Evolutionary conservation across 345 rosid species (phyloP), one percentile per base, ranked within the genome.

Genomic region (Salix exigua): DNA sequence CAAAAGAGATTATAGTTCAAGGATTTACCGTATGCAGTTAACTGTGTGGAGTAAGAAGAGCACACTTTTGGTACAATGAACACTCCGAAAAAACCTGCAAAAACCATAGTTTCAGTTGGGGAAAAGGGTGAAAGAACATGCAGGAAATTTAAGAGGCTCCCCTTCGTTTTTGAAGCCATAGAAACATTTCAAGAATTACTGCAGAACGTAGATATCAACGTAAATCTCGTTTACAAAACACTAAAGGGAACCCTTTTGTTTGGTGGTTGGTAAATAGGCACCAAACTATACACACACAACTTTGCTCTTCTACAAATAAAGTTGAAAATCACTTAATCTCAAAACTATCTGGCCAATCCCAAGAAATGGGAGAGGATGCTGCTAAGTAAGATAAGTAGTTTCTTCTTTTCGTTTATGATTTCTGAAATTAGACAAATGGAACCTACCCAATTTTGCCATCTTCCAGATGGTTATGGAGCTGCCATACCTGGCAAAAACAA

Each of bases 391-490:
- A 51, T 2, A n/a, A 3, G 28, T 11, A n/a, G 62, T n/a, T n/a
- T 9, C 11, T 18, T 33, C 38, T 26, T 30, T 18, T 28, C 23
- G 25, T 60, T 25, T 60, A 30, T 30, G 17, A 14, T 64, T 64
- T 25, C 53, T 33, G 30, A 51, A 60, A 46, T 8, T 6, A 17
- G 23, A 40, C 33, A 67, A 79, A 80, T 6, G 30, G 13, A 70
- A 71, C 82, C 33, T 78, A 96, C 99, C 95, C 67, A 96, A 78
- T 89, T 92, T 96, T 78, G 91, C 87, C 85, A 94, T 89, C 75
- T 88, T 91, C 97, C 97, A 92, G 68, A 91, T 79, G 61, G 98
- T 96, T 33, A 96, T 89, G 80, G 90, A 96, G 90, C 80, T 88
- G 81, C 96, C 98, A 66, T 89, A 86, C 78, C 89, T 89, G 60